phyloP scores from a whole-genome alignment of 495 filamentous ascomycete species.

The Aspergillus saccharolyticus region DNA sequence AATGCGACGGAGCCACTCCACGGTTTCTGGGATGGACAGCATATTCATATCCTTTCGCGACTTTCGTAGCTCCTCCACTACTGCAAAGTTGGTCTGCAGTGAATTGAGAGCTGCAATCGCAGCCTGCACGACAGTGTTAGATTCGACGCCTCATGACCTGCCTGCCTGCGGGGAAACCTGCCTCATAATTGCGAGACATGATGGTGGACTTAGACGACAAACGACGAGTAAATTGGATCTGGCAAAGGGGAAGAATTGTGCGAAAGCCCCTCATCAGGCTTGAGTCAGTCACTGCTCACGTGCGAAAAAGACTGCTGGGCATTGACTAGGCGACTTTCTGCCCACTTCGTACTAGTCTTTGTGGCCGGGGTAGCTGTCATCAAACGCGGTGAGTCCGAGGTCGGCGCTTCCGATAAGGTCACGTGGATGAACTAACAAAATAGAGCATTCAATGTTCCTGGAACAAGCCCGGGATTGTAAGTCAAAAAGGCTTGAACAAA shows the following conservation, averaged over 20 bases:
- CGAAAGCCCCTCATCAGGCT: slow-evolving; percentile 22
- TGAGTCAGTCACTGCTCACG: slow-evolving; percentile 10
- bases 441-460: too few species aligned
- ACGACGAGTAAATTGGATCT: slow-evolving; percentile 22
- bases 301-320: slow-evolving; percentile 2
- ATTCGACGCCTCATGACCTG: neutral
- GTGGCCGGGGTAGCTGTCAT: neutral
- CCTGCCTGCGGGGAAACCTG: slow-evolving; percentile 10
- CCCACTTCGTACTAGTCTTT: neutral
- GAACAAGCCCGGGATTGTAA: too few species aligned
- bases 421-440: neutral
- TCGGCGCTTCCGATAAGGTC: neutral
- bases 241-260: slow-evolving; percentile 6
- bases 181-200: slow-evolving; percentile 44
- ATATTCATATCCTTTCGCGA: slow-evolving; percentile 60
- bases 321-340: neutral
- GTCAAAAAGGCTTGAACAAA: too few species aligned
- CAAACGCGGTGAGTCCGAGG: neutral
- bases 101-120: slow-evolving; percentile 85
- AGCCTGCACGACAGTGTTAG: slow-evolving; percentile 40
- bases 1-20: slow-evolving; percentile 67
- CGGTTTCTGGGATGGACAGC: slow-evolving; percentile 67
- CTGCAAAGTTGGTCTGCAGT: slow-evolving; percentile 77
- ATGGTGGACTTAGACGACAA: slow-evolving; percentile 28
- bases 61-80: slow-evolving; percentile 68